phyloP scores from a whole-genome alignment of 345 rosid species.

The Gossypium stocksii region DNA sequence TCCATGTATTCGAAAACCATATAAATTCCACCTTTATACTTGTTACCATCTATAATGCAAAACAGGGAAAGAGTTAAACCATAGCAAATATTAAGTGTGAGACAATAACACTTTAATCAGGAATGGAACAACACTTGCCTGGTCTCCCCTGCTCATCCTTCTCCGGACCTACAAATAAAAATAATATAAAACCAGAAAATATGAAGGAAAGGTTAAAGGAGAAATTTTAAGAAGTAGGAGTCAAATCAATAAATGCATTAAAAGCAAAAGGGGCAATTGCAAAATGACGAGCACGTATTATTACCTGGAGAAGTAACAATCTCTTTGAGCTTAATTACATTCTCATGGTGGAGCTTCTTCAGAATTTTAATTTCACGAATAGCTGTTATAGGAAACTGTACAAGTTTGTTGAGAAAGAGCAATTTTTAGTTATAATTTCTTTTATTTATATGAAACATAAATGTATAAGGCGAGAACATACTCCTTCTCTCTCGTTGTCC shows the following conservation, averaged over 20 bases:
- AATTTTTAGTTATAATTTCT: background rate
- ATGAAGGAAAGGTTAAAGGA: background rate
- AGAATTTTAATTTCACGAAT: conserved; percentile 75
- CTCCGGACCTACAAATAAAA: conserved; percentile 57
- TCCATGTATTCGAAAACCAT: conserved; percentile 99
- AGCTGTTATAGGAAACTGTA: conserved; percentile 75
- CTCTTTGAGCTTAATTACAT: conserved; percentile 67
- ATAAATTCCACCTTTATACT: conserved; percentile 91
- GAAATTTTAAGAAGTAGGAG: background rate
- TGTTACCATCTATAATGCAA: conserved; percentile 62
- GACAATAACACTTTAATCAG: background rate
- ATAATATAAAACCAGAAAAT: background rate
- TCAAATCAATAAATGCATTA: background rate
- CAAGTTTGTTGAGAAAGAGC: background rate
- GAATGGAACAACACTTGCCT: conserved; percentile 42
- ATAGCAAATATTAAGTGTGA: background rate
- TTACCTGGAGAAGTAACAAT: conserved; percentile 74
- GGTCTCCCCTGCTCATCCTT: conserved; percentile 83
- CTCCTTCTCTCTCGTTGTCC: conserved; percentile 99
- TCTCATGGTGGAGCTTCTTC: conserved; percentile 70
- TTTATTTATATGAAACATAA: background rate
- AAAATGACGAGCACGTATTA: background rate
- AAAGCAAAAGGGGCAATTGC: background rate
- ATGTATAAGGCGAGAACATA: conserved; percentile 27
- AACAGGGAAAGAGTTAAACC: background rate